Conservation (phyloP, 208 protist species). For the Leishmania amazonensis region DNA sequence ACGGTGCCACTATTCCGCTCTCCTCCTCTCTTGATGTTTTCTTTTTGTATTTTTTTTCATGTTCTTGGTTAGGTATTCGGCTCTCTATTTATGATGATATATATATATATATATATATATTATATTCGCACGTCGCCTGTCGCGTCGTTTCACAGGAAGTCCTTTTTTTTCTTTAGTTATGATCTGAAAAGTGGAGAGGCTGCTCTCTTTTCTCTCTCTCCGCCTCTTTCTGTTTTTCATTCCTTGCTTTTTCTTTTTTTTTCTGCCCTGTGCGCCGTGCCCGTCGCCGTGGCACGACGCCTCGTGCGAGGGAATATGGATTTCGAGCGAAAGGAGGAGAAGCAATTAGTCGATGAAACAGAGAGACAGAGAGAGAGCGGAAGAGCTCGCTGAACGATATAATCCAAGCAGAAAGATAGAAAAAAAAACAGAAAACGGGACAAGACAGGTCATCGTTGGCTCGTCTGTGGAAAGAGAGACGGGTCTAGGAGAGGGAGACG, state of each 20-base stretch:
- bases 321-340: not conserved
- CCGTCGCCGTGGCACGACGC: not conserved
- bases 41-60: not conserved
- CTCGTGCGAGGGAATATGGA: not conserved
- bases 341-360: not conserved
- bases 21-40: not conserved
- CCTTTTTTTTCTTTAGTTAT: slow-evolving; percentile 21
- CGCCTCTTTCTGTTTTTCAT: not conserved
- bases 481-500: not conserved
- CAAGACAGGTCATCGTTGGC: not conserved
- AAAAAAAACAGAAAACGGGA: not conserved
- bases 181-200: not conserved
- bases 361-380: not conserved
- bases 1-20: not conserved
- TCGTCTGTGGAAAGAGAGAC: not conserved
- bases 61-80: not conserved
- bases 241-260: not conserved
- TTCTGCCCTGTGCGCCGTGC: not conserved
- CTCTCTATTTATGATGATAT: not conserved
- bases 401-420: not conserved
- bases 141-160: not conserved
- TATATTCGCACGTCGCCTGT: not conserved
- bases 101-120: no score
- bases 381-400: not conserved
- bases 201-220: slow-evolving; percentile 21